These are phyloP conservation scores for Suillus discolor DNA, from an alignment of 768 basidiomycete species.

Conservation along the genomic window DNA sequence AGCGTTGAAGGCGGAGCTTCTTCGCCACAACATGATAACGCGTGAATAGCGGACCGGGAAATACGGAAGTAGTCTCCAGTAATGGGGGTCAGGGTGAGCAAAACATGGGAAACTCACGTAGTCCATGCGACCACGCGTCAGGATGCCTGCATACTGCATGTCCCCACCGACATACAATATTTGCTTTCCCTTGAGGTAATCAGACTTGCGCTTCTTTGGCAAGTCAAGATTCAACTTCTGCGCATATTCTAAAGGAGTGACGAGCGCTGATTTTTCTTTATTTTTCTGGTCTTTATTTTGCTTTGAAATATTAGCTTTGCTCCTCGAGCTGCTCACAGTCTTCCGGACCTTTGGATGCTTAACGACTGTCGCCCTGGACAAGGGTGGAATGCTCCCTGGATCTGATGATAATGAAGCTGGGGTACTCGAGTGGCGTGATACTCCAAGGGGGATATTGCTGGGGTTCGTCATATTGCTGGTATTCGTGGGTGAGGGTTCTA, in stretches of 20 bases:
- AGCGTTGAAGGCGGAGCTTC: constrained; percentile 5
- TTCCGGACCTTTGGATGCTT: constrained; percentile 19
- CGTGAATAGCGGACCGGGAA: constrained; percentile 3
- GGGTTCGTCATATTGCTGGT: constrained; percentile 27
- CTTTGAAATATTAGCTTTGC: constrained; percentile 7
- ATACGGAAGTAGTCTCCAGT: not conserved
- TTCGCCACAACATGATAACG: not conserved
- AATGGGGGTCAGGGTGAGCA: constrained; percentile 5
- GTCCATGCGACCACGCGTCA: constrained; percentile 60
- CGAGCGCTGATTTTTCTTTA: constrained; percentile 42
- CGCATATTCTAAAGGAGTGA: constrained; percentile 59
- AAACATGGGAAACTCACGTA: constrained; percentile 47
- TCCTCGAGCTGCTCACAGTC: constrained; percentile 25
- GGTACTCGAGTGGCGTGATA: not conserved
- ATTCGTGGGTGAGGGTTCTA: not conserved
- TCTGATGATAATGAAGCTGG: constrained; percentile 2
- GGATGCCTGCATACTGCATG: constrained; percentile 49
- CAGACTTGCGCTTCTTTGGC: constrained; percentile 21
- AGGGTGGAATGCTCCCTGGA: constrained; percentile 1
- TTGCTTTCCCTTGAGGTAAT: constrained; percentile 51
- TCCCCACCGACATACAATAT: constrained; percentile 67
- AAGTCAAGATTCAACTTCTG: constrained; percentile 36
- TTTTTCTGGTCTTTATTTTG: constrained; percentile 28
- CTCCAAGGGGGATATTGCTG: constrained; percentile 4
- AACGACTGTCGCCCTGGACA: not conserved